Base-by-base conservation (phyloP, 2,329 filamentous ascomycete genomes). In the Bipolaris victoriae region DNA sequence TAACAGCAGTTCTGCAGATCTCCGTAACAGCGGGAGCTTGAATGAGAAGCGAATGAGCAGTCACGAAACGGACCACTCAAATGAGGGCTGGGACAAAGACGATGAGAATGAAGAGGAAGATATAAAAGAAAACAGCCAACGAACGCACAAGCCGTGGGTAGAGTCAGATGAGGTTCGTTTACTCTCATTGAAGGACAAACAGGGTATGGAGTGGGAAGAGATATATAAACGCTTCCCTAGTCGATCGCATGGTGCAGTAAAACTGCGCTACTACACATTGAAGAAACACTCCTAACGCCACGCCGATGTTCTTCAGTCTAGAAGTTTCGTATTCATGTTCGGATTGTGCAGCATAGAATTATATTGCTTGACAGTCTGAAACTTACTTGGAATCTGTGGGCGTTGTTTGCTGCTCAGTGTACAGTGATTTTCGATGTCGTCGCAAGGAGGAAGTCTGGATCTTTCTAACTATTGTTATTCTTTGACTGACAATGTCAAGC, bases 241-340 rank as follows among this genome's bases (percentile, higher is more conserved):
- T 44, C n/a, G 44, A 40, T 46, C 26, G 26, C 29, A 3, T 18
- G 36, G 60, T 51, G 55, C 43, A 55, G 36, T 64, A 58, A 49
- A 58, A 52, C 24, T 60, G 40, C 55, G 55, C 47, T 64, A 59
- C 37, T 50, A 58, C 26, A 58, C 37, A 33, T 55, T 64, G 13
- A 37, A 33, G 37, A 59, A 59, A 83, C 52, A 7, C 1, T 29
- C 26, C 1, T 29, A 29, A 9, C 0, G 6, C 7, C 10, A 26
- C 7, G 24, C 7, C 7, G 7, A 26, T 26, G 24, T 26, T 26
- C 1, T 7, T 26, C 9, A 9, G 5, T 7, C 24, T 26, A 9
- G 24, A 7, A 7, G 24, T 20, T 7, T 26, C 1, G 1, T 6
- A 9, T 26, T 26, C 9, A 7, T 26, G 7, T 26, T 26, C 5